A percentile compares a stretch with the other conserved stretches of the same genome.
Conservation (phyloP, 1,139 yeast genomes). For the Saccharomyces hybrid region DNA sequence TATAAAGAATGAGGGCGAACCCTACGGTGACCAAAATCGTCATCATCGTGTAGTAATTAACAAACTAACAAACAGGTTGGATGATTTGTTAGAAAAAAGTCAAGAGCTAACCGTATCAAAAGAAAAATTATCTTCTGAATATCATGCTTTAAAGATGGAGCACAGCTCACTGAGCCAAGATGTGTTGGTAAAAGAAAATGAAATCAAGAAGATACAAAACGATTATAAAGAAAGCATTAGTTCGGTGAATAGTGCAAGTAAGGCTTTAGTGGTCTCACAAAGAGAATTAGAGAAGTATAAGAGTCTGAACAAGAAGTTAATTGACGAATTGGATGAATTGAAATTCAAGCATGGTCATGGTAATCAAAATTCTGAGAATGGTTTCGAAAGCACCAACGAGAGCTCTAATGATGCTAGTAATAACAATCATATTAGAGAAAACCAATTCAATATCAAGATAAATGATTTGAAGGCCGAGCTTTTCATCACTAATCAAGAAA, state of each 20-base stretch:
- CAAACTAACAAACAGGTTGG: conserved; percentile 20
- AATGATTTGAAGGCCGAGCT: conserved; percentile 81
- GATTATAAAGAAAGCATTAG: conserved; percentile 66
- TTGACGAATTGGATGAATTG: conserved; percentile 63
- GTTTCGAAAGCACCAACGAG: conserved; percentile 5
- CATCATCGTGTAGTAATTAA: conserved; percentile 20
- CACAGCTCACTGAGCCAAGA: conserved; percentile 18
- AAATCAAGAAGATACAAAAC: conserved; percentile 39
- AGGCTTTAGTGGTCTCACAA: conserved; percentile 66
- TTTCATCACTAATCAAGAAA: conserved; percentile 71
- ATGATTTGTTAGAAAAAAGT: conserved; percentile 18
- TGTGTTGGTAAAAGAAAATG: conserved; percentile 15
- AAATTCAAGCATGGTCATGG: conserved; percentile 32
- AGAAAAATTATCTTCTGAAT: conserved; percentile 19
- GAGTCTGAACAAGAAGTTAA: conserved; percentile 46
- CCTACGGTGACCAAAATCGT: background rate
- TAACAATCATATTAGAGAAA: conserved; percentile 45
- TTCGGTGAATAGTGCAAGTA: conserved; percentile 65
- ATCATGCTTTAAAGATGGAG: conserved; percentile 17
- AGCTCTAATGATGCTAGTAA: conserved; percentile 25
- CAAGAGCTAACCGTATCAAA: conserved; percentile 19
- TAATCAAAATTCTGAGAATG: conserved; percentile 4
- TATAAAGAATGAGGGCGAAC: background rate
- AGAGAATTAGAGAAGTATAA: conserved; percentile 59
- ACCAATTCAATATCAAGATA: conserved; percentile 68